Percentiles rank a stretch among this genome's conserved stretches.
Conservation (phyloP, 257 asterid species). For the Forsythia viridissima region DNA sequence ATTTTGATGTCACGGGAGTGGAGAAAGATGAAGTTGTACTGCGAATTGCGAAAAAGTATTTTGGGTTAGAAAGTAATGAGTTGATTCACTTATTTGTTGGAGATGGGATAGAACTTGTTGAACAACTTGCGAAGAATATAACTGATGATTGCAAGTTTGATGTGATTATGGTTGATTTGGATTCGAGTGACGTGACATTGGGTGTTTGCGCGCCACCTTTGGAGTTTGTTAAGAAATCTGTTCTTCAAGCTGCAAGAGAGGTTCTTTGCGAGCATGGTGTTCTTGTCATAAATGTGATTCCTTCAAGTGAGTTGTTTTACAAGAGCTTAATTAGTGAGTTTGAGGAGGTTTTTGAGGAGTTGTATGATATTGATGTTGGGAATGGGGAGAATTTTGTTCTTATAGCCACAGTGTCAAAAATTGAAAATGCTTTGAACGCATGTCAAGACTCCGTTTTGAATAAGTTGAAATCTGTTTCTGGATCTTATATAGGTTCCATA, state of each 20-base stretch:
- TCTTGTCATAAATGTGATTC: conserved; percentile 57
- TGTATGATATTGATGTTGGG: conserved; percentile 73
- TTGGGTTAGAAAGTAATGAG: conserved; percentile 53
- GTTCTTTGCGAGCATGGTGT: conserved; percentile 50
- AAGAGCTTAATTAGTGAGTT: conserved; percentile 43
- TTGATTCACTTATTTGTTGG: conserved; percentile 44
- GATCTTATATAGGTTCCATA: conserved; percentile 47
- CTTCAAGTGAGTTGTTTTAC: conserved; percentile 38
- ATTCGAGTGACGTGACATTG: conserved; percentile 50
- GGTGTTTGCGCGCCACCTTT: conserved; percentile 79
- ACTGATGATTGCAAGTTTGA: conserved; percentile 41
- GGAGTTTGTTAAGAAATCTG: conserved; percentile 51
- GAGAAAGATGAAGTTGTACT: conserved; percentile 67
- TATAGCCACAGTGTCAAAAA: conserved; percentile 51
- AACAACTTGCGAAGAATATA: conserved; percentile 32
- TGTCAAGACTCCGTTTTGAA: conserved; percentile 32
- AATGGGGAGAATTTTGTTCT: conserved; percentile 80
- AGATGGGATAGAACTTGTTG: conserved; percentile 57
- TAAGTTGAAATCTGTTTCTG: conserved; percentile 51
- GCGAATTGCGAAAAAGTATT: conserved; percentile 53
- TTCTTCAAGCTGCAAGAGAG: conserved; percentile 46
- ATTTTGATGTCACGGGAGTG: conserved; percentile 71
- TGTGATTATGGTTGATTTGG: conserved; percentile 87
- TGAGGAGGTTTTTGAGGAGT: conserved; percentile 53
- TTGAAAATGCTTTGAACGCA: conserved; percentile 15